phyloP scores from a whole-genome alignment of 441 rosid genomes.

The Raphanus hybrid region DNA sequence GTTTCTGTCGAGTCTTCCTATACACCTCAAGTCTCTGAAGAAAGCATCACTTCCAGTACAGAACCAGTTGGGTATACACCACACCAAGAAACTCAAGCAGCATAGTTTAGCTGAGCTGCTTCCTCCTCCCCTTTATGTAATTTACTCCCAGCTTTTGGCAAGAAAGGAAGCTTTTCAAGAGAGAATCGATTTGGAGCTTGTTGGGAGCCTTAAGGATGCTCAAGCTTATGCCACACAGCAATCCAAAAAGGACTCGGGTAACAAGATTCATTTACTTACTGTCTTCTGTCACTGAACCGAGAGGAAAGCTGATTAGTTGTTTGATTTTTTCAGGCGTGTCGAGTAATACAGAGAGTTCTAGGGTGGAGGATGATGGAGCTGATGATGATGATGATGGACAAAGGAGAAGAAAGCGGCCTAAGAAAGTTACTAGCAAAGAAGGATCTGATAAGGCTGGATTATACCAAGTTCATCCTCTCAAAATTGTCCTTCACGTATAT shows the following conservation, averaged over 20 bases:
- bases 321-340: conserved; percentile 52
- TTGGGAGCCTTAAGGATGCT: conserved; percentile 91
- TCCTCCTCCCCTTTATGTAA: conserved; percentile 89
- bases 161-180: conserved; percentile 95
- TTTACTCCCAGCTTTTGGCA: conserved; percentile 83
- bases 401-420: conserved; percentile 91
- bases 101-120: conserved; percentile 81
- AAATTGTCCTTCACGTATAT: conserved; percentile 65
- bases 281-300: background rate
- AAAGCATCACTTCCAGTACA: conserved; percentile 94
- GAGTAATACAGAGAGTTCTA: conserved; percentile 61
- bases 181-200: conserved; percentile 71
- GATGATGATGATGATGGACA: conserved; percentile 96
- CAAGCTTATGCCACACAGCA: conserved; percentile 83
- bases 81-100: conserved; percentile 87
- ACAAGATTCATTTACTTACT: background rate
- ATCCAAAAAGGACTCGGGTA: conserved; percentile 78
- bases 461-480: conserved; percentile 83
- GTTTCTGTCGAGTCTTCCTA: conserved; percentile 85
- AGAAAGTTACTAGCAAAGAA: conserved; percentile 58
- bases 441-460: conserved; percentile 69
- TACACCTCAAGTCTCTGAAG: conserved; percentile 91
- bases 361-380: conserved; percentile 81
- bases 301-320: conserved; percentile 13
- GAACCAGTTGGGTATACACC: conserved; percentile 77